Percentiles rank a stretch among this genome's conserved stretches.
Conservation (phyloP, 169 alveolate genomes). For the Sarcocystis neurona region DNA sequence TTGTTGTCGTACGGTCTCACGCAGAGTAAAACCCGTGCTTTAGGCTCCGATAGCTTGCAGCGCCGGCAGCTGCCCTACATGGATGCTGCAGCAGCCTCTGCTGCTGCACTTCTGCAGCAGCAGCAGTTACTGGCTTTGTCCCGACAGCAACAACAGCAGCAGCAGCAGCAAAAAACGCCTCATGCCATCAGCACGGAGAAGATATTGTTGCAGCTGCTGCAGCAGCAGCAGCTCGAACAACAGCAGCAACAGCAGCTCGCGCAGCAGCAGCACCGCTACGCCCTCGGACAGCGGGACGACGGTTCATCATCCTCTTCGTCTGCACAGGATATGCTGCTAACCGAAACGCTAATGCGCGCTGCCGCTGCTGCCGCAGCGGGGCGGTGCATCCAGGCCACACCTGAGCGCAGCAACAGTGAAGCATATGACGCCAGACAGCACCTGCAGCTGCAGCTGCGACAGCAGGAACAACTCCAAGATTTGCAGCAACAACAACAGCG, state of each 20-base stretch:
- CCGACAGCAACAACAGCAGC: no score
- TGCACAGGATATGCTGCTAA: background rate
- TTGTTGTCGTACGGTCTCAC: no score
- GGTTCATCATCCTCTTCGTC: no score
- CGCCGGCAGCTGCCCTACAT: no score
- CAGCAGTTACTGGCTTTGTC: no score
- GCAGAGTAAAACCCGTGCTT: no score
- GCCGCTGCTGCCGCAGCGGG: conserved; percentile 9
- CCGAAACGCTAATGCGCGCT: conserved; percentile 28
- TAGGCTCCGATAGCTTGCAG: no score
- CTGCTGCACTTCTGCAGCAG: no score
- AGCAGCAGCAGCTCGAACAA: background rate
- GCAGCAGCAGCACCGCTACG: no score
- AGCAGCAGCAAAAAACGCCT: no score
- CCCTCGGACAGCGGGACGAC: no score
- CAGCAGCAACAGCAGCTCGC: background rate
- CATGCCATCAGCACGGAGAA: background rate
- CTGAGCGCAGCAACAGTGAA: background rate
- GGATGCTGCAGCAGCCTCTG: no score
- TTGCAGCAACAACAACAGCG: background rate
- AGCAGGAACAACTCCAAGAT: background rate
- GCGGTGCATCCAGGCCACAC: background rate
- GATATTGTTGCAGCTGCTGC: background rate
- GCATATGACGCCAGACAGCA: background rate
- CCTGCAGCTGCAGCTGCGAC: background rate